phyloP scores from a whole-genome alignment of 2,329 filamentous ascomycete species.

The Neofusicoccum ribis region DNA sequence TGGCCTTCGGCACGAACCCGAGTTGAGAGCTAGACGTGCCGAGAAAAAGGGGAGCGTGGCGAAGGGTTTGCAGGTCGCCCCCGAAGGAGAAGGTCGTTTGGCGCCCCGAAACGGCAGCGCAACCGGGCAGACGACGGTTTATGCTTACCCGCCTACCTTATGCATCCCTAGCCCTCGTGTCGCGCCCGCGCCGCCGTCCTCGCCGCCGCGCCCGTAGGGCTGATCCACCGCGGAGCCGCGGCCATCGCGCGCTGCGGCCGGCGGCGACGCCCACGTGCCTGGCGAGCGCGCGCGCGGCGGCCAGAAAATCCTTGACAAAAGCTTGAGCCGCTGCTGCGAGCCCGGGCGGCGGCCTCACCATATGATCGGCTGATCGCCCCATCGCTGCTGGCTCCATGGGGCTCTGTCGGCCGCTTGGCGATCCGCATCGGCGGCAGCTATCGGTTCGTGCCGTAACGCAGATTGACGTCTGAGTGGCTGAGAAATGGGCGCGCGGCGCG shows the following conservation, averaged over 20 bases:
- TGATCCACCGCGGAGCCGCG: background rate
- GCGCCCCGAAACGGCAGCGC: background rate
- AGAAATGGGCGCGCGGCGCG: background rate
- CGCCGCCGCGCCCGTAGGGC: background rate
- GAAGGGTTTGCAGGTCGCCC: background rate
- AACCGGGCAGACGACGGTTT: background rate
- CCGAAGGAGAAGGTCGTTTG: constrained; percentile 7
- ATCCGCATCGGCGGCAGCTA: background rate
- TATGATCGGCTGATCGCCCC: constrained; percentile 16
- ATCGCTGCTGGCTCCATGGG: background rate
- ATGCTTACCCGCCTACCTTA: constrained; percentile 7
- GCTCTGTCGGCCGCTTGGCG: constrained; percentile 7
- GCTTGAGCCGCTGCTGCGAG: background rate
- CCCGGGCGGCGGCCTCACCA: background rate
- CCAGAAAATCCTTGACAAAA: background rate
- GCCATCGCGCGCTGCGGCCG: background rate
- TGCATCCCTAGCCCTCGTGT: background rate
- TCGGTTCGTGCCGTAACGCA: constrained; percentile 5
- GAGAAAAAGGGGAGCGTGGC: background rate
- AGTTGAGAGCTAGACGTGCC: background rate
- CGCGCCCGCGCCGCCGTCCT: background rate
- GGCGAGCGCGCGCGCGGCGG: too few relatives aligned
- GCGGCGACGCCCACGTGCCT: background rate
- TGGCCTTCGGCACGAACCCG: background rate
- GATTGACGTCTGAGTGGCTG: constrained; percentile 7